Evolutionary conservation across 1,284 basidiomycete species (phyloP).

Genomic region (Chiua sp.): DNA sequence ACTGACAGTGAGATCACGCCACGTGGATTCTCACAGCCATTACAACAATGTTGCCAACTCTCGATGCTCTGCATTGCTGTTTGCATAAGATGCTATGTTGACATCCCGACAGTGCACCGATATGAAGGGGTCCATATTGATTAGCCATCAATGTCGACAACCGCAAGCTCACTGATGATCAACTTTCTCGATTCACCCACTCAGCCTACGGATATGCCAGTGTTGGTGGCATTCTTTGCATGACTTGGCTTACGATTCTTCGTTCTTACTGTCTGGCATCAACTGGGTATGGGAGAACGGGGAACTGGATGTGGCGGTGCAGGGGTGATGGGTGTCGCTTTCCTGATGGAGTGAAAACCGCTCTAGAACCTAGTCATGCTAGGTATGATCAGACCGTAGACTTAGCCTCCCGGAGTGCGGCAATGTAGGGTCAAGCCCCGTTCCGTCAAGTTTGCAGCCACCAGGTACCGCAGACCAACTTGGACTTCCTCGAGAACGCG

Average conservation of each 20-base stretch:
- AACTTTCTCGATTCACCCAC: neutral
- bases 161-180: neutral
- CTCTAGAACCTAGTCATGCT: no score
- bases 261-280: neutral
- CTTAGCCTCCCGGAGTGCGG: no score
- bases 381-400: no score
- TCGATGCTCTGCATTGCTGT: neutral
- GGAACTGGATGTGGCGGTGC: no score
- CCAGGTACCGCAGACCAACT: no score
- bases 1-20: slow-evolving; percentile 1
- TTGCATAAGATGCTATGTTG: neutral
- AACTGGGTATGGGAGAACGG: no score
- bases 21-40: neutral
- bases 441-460: no score
- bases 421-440: no score
- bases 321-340: neutral
- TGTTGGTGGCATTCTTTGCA: neutral
- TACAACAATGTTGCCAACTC: neutral
- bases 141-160: neutral
- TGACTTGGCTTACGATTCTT: neutral
- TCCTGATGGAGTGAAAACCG: neutral
- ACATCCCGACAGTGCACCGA: neutral
- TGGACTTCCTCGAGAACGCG: no score
- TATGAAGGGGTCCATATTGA: neutral
- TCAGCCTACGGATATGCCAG: neutral